phyloP scores from a whole-genome alignment of 805 yeast species.

The Saturnispora silvae region DNA sequence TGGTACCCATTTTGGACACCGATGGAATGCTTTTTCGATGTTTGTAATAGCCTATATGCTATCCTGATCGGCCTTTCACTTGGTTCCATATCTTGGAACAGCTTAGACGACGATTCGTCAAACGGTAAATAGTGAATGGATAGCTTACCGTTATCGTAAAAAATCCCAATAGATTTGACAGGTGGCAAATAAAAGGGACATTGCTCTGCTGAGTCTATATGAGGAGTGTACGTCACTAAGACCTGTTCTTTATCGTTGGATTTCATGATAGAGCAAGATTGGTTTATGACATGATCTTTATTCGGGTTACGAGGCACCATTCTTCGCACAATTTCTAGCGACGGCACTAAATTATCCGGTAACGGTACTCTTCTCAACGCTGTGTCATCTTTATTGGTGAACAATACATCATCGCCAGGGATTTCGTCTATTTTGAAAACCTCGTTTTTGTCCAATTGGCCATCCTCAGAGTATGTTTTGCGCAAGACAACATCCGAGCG shows the following conservation, averaged over 20 bases:
- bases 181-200: slow-evolving; percentile 88
- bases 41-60: slow-evolving; percentile 67
- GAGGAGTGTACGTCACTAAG: slow-evolving; percentile 70
- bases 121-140: slow-evolving; percentile 75
- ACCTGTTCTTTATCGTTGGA: slow-evolving; percentile 25
- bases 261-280: slow-evolving; percentile 57
- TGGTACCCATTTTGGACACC: slow-evolving; percentile 81
- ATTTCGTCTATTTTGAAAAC: slow-evolving; percentile 18
- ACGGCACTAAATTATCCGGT: slow-evolving; percentile 24
- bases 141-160: slow-evolving; percentile 34
- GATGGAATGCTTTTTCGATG: slow-evolving; percentile 71
- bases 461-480: slow-evolving; percentile 24
- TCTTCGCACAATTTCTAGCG: slow-evolving; percentile 58
- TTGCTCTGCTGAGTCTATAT: slow-evolving; percentile 44
- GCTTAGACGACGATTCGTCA: slow-evolving; percentile 19
- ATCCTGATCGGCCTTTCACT: slow-evolving; percentile 66
- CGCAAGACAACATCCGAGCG: slow-evolving; percentile 73
- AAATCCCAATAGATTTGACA: slow-evolving; percentile 67
- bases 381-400: slow-evolving; percentile 30
- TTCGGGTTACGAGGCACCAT: slow-evolving; percentile 87
- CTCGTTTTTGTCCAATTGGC: slow-evolving; percentile 22
- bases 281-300: slow-evolving; percentile 74
- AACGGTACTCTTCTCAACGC: slow-evolving; percentile 29
- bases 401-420: slow-evolving; percentile 16
- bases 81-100: slow-evolving; percentile 28